Evolutionary conservation across 2,329 filamentous ascomycete genomes (phyloP), one percentile per base, ranked within the genome.

Genomic region (Neocatenulostroma microsporum): DNA sequence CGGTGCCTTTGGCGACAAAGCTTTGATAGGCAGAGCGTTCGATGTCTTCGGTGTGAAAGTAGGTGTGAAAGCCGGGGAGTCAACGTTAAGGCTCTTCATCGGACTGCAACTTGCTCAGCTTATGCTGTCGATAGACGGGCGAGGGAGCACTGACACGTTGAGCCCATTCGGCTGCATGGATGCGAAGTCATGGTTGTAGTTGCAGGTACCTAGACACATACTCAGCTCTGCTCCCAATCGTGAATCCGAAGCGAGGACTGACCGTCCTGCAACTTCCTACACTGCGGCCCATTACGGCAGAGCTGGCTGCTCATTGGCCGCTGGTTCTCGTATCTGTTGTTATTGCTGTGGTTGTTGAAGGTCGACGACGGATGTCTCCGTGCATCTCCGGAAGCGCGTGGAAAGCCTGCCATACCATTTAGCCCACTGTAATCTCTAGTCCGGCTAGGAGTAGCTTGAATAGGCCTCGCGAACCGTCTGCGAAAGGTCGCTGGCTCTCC

Each of bases 41-140:
- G 69, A 68, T 19, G 65, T 62, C 40, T 62, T 65, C 10, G 70
- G 58, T 39, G 68, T 63, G 30, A 98, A 96, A 66, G 24, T 40
- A 24, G 89, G 89, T 0, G 86, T 95, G 60, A 98, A 98, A 31
- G 89, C 85, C 10, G 91, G 89, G 6, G 91, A 96, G 55, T 96
- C 91, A 55, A 94, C 91, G 61, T 94, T 98, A 49, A 98, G 47
- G 19, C 82, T 71, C 62, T 87, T 91, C 62, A 85, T 86, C 17
- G 45, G 36, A 10, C 47, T 53, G 35, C 18, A 21, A n/a, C n/a
- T 19, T 13, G 15, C 17, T 48, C 27, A 46, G 35, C 33, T 33
- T 20, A 24, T 20, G 19, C 18, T 20, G n/a, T n/a, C n/a, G n/a
- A n/a, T n/a, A 30, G 39, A 36, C 37, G 21, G 26, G 26, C 24